These are phyloP conservation scores for Kwoniella heveanensis DNA, from an alignment of 768 basidiomycete species.

Conservation along the genomic window DNA sequence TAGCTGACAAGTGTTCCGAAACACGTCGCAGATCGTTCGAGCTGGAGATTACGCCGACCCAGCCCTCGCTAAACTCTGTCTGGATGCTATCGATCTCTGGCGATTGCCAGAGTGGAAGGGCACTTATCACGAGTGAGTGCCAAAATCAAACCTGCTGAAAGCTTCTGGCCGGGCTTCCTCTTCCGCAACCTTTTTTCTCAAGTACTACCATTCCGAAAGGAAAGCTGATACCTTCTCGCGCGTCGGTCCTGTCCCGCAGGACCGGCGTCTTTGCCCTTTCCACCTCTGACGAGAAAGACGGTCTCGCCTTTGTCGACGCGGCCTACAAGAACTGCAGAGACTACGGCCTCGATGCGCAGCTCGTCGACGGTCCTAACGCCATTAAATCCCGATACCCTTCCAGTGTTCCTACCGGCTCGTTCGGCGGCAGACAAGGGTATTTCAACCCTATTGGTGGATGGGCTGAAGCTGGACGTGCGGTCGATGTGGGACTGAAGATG, in stretches of 20 bases:
- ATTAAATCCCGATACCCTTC: conserved; percentile 63
- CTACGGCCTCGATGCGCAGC: conserved; percentile 62
- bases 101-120: conserved; percentile 61
- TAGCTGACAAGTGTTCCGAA: conserved; percentile 27
- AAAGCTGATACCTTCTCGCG: background rate
- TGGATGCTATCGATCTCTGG: conserved; percentile 77
- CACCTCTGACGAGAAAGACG: conserved; percentile 50
- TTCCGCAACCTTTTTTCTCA: too few species aligned
- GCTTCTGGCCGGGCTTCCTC: too few species aligned
- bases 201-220: too few species aligned
- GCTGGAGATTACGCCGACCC: conserved; percentile 55
- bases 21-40: conserved; percentile 49
- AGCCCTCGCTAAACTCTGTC: conserved; percentile 67
- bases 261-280: conserved; percentile 69
- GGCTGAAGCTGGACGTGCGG: conserved; percentile 74
- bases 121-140: conserved; percentile 76
- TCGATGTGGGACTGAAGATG: conserved; percentile 62
- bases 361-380: conserved; percentile 57
- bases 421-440: conserved; percentile 61
- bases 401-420: conserved; percentile 50
- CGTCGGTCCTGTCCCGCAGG: background rate
- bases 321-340: conserved; percentile 68
- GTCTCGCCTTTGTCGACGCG: conserved; percentile 60
- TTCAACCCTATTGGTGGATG: conserved; percentile 79
- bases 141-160: too few species aligned